phyloP scores from a whole-genome alignment of 2,329 filamentous ascomycete genomes.

The Hymenoscyphus linearis region DNA sequence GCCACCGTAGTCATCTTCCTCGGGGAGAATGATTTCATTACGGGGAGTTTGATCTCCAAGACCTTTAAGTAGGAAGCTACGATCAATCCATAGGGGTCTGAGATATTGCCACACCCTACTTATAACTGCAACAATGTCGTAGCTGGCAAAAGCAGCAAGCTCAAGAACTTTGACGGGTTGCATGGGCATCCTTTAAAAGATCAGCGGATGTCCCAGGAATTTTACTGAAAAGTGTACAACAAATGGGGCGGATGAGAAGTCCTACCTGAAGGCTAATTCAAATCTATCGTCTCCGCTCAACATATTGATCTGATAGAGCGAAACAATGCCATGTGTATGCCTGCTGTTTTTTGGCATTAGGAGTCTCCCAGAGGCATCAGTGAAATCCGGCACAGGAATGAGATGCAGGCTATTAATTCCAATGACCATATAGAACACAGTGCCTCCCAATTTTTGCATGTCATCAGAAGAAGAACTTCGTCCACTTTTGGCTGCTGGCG shows the following conservation, averaged over 20 bases:
- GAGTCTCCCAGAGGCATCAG: conserved; percentile 40
- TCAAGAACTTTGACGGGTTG: conserved; percentile 50
- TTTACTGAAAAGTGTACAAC: not conserved
- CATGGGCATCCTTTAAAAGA: conserved; percentile 42
- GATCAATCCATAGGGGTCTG: conserved; percentile 59
- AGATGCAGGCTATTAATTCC: conserved; percentile 66
- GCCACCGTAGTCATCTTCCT: conserved; percentile 53
- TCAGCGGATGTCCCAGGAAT: not conserved
- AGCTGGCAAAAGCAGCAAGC: conserved; percentile 57
- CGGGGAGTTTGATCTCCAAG: conserved; percentile 45
- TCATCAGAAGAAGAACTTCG: conserved; percentile 58
- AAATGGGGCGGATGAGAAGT: not conserved
- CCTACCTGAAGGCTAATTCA: conserved; percentile 50
- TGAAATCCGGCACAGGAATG: conserved; percentile 56
- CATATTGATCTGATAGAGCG: conserved; percentile 53
- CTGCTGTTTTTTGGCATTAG: conserved; percentile 39
- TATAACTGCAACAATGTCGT: conserved; percentile 59
- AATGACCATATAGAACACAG: conserved; percentile 63
- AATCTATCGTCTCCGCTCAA: conserved; percentile 60
- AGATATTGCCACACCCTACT: conserved; percentile 57
- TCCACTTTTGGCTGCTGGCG: conserved; percentile 46
- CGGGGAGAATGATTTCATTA: conserved; percentile 40
- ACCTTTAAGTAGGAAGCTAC: conserved; percentile 57
- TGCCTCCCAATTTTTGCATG: conserved; percentile 57
- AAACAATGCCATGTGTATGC: conserved; percentile 58